A percentile compares a stretch with the other conserved stretches of the same genome.
Conservation (phyloP, 2,329 filamentous ascomycete genomes). For the Podosphaera xanthii region DNA sequence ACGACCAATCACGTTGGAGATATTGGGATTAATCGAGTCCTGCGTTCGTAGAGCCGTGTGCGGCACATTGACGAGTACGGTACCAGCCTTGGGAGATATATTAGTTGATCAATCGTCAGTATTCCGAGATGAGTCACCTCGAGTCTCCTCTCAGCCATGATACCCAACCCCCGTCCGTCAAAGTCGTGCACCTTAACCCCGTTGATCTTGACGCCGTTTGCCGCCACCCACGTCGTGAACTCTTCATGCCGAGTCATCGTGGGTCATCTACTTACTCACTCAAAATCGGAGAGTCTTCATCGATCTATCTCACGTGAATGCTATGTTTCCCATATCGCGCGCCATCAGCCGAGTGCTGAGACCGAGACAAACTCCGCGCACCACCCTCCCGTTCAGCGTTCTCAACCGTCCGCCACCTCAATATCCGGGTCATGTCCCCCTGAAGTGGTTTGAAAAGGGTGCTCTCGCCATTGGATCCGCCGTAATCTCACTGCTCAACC, state of each 20-base stretch:
- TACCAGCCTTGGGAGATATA: conserved; percentile 23
- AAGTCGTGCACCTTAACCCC: conserved; percentile 45
- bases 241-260: conserved; percentile 16
- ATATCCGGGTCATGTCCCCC: conserved; percentile 54
- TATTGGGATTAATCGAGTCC: conserved; percentile 30
- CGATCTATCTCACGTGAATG: neutral
- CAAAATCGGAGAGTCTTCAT: neutral
- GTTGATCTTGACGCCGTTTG: conserved; percentile 40
- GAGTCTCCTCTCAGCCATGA: conserved; percentile 45
- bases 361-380: conserved; percentile 5
- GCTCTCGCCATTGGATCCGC: conserved; percentile 45
- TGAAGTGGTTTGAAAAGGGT: conserved; percentile 55
- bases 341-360: no score
- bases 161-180: conserved; percentile 52
- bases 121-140: conserved; percentile 24
- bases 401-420: conserved; percentile 44
- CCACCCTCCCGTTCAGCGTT: conserved; percentile 42
- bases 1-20: conserved; percentile 28
- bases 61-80: conserved; percentile 43
- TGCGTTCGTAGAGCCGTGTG: conserved; percentile 38
- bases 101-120: neutral
- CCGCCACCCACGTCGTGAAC: conserved; percentile 45
- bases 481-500: conserved; percentile 43
- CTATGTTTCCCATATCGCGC: neutral
- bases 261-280: neutral